phyloP scores from a whole-genome alignment of 2,329 filamentous ascomycete genomes.

The Colletotrichum sp. region DNA sequence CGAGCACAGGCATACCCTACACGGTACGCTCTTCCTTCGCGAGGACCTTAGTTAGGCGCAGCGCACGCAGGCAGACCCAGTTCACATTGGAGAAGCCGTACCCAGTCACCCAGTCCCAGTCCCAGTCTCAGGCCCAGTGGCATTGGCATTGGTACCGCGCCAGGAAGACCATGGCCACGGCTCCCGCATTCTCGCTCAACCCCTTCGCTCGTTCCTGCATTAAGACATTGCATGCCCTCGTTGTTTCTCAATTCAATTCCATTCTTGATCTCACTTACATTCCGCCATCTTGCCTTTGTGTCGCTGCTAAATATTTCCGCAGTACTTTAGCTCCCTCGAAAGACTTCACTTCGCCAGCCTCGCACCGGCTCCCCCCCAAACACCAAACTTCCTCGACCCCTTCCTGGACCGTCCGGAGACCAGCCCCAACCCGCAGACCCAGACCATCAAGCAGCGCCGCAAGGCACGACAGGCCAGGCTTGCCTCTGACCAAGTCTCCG shows the following conservation, averaged over 20 bases:
- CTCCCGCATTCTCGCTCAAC: neutral
- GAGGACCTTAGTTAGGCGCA: neutral
- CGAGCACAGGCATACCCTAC: neutral
- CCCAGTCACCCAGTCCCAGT: neutral
- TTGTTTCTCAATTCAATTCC: conserved; percentile 23
- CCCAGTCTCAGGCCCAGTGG: neutral
- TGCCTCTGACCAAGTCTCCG: conserved; percentile 33
- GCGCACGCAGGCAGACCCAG: neutral
- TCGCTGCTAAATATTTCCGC: conserved; percentile 23
- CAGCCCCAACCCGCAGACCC: conserved; percentile 13
- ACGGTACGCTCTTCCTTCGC: neutral
- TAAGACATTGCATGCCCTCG: conserved; percentile 42
- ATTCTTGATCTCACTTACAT: neutral
- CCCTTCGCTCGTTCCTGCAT: conserved; percentile 37
- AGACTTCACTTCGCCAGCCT: conserved; percentile 60
- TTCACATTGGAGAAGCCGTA: neutral
- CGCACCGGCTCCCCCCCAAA: conserved; percentile 11
- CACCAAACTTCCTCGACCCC: conserved; percentile 10
- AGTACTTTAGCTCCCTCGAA: conserved; percentile 79
- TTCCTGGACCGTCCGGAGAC: neutral
- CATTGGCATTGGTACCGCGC: neutral
- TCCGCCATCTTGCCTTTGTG: neutral
- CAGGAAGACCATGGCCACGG: neutral
- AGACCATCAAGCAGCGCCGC: conserved; percentile 22
- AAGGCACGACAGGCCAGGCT: conserved; percentile 10